Evolutionary conservation across 257 asterid genomes (phyloP), one percentile per base, ranked within the genome.

Genomic region (Salvia hispanica): DNA sequence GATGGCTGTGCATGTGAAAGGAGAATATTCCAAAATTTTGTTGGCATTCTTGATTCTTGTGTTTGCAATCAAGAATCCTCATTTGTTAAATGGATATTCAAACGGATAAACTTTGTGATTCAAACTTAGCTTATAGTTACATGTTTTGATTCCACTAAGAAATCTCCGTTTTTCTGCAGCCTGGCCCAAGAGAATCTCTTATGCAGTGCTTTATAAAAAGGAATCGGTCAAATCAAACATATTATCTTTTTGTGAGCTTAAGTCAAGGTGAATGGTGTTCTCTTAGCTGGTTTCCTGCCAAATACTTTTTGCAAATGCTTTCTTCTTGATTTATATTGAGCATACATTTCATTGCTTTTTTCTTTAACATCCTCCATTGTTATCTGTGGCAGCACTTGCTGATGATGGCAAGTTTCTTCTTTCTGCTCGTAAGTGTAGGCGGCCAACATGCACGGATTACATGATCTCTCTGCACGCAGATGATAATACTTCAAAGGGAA

Each of bases 391-490:
- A 94, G 97, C 95, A 1, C 79, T 90, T 72, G 90, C 90, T 5
- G 96, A 86, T 76, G 91, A 94, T 42, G 99, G 99, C 45, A 94
- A 94, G 92, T 85, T 90, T 73, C 91, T 94, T 64, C 96, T 94
- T 43, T 84, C 97, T 75, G 97, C 99, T 63, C 90, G 90, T 62
- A 88, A 84, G 83, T 84, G 68, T 75, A 80, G 95, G 85, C 86
- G 87, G 21, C 68, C 96, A 31, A 90, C 96, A 37, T 88, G 90
- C 78, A 86, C 99, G 0, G 99, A 90, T 73, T 90, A 88, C 73
- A 64, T 79, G 52, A 87, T 94, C 78, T 81, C 91, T 79, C 83
- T 94, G 52, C 81, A 77, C 71, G 82, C 90, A 40, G 83, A 84
- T 78, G 88, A 84, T 51, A 78, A 84, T 51, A 78, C 69, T 74